These are phyloP conservation scores for Candida arabinofermentans DNA, from an alignment of 805 yeast genomes.

Conservation along the genomic window DNA sequence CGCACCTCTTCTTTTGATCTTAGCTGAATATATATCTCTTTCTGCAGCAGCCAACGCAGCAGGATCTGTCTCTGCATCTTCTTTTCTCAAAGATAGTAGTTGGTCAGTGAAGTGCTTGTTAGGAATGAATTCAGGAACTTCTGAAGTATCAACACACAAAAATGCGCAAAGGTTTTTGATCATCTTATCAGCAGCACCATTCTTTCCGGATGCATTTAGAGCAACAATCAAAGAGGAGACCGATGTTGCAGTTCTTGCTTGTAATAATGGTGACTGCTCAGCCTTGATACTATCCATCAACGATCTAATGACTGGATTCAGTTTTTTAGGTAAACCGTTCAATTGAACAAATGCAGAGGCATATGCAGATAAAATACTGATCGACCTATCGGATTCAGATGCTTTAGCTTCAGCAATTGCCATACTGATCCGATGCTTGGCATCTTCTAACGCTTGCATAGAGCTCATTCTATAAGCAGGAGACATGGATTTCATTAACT, in stretches of 20 bases:
- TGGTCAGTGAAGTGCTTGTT: slow-evolving; percentile 49
- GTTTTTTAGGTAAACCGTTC: slow-evolving; percentile 72
- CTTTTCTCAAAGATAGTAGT: slow-evolving; percentile 74
- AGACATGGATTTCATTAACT: slow-evolving; percentile 55
- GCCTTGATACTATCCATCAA: slow-evolving; percentile 88
- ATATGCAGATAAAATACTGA: slow-evolving; percentile 64
- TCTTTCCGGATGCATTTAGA: slow-evolving; percentile 53
- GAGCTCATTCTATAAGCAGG: slow-evolving; percentile 70
- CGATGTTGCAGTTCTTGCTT: slow-evolving; percentile 64
- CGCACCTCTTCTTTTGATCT: slow-evolving; percentile 83
- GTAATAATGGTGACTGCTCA: slow-evolving; percentile 65
- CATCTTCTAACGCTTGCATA: slow-evolving; percentile 71
- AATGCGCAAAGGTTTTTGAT: slow-evolving; percentile 89
- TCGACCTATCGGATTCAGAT: slow-evolving; percentile 45
- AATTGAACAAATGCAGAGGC: slow-evolving; percentile 71
- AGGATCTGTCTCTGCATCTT: slow-evolving; percentile 62
- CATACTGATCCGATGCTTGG: slow-evolving; percentile 59
- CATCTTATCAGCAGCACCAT: slow-evolving; percentile 81
- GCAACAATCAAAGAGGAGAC: slow-evolving; percentile 61
- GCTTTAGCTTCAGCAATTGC: slow-evolving; percentile 68
- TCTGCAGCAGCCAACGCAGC: slow-evolving; percentile 57
- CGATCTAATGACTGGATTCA: slow-evolving; percentile 84
- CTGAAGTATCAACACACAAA: slow-evolving; percentile 91
- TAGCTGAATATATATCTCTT: slow-evolving; percentile 66
- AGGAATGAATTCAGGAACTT: slow-evolving; percentile 86